phyloP scores from a whole-genome alignment of 1,139 yeast species.

The Lodderomyces elongisporus region DNA sequence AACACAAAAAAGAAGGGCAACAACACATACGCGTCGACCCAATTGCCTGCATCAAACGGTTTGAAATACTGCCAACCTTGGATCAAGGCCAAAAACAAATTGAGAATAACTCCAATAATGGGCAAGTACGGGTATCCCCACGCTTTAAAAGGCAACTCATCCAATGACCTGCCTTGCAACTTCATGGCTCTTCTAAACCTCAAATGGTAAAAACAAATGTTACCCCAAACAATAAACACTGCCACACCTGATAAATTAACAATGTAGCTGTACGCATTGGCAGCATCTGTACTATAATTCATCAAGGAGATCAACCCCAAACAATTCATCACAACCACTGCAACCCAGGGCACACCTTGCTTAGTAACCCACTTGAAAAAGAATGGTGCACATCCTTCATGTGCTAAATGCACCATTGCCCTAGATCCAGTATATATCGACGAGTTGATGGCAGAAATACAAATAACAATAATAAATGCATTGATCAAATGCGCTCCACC shows the following conservation, averaged over 20 bases:
- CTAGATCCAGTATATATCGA: constrained; percentile 51
- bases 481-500: constrained; percentile 49
- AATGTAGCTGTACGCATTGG: constrained; percentile 48
- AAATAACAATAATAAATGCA: constrained; percentile 47
- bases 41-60: constrained; percentile 56
- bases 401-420: constrained; percentile 46
- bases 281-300: constrained; percentile 49
- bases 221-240: constrained; percentile 53
- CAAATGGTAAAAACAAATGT: constrained; percentile 47
- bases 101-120: constrained; percentile 45
- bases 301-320: constrained; percentile 49
- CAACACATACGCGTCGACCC: constrained; percentile 62
- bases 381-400: constrained; percentile 47
- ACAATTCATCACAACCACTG: constrained; percentile 43
- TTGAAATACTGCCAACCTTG: constrained; percentile 67
- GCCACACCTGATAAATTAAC: constrained; percentile 54
- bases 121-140: constrained; percentile 51
- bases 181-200: constrained; percentile 48
- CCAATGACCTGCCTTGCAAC: constrained; percentile 38
- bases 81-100: constrained; percentile 51
- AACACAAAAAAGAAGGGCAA: constrained; percentile 51
- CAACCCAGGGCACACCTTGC: constrained; percentile 46
- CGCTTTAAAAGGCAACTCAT: constrained; percentile 52
- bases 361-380: constrained; percentile 38
- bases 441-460: constrained; percentile 51